Evolutionary conservation across 495 filamentous ascomycete species (phyloP), one percentile per base, ranked within the genome.

Genomic region (Trichocladium uniseriatum): DNA sequence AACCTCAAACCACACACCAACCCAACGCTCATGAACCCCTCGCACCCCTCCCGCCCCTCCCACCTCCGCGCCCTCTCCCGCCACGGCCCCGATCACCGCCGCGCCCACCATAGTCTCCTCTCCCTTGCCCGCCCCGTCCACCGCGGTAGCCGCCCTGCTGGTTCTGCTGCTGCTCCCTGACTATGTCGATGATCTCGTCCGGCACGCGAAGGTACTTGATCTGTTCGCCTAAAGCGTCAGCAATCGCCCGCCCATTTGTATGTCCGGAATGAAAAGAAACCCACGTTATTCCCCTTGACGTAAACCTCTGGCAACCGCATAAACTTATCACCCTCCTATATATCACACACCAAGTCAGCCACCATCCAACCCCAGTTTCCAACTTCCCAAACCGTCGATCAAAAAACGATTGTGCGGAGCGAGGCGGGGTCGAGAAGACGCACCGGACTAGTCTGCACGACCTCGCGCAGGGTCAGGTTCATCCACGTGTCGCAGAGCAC

Each of bases 401-500:
- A 3, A 29, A n/a, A n/a, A n/a, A n/a, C n/a, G n/a, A n/a, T n/a
- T n/a, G n/a, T n/a, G n/a, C n/a, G n/a, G n/a, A n/a, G n/a, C n/a
- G n/a, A n/a, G n/a, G n/a, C n/a, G n/a, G n/a, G n/a, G n/a, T n/a
- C n/a, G n/a, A n/a, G 10, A 1, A 19, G 42, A 18, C 70, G 22
- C 59, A 82, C 79, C 21, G 90, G 80, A 59, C 86, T 94, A 6
- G 92, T 98, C 70, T 96, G 90, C n/a, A 97, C 86, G 8, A 98
- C 94, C 60, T 96, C 92, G 62, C 90, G 90, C 63, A 98, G 70
- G 16, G 91, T 96, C 42, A 98, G 68, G 67, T 98, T 98, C 92
- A 98, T 98, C 89, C 89, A 98, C 32, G 89, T 97, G 67, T 98
- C 92, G 77, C 89, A 97, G 63, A 81, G 89, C 64, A 95, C 83